phyloP scores from a whole-genome alignment of 1,139 yeast species.

The Kodamaea plutei region DNA sequence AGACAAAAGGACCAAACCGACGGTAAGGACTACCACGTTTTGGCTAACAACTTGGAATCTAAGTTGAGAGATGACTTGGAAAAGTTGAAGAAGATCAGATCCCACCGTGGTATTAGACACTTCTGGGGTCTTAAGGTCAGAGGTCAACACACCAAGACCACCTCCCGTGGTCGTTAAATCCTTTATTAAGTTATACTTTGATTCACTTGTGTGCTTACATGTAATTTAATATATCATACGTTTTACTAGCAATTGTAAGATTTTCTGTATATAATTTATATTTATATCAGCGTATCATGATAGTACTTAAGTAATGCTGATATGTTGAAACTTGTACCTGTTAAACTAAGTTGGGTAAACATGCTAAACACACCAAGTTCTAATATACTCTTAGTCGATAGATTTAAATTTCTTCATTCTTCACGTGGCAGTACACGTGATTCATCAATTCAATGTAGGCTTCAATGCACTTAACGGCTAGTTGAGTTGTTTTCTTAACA shows the following conservation, averaged over 20 bases:
- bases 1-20: constrained; percentile 98
- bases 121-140: constrained; percentile 97
- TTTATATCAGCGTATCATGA: no score
- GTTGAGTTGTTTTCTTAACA: no score
- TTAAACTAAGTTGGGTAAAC: no score
- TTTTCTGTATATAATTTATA: constrained; percentile 9
- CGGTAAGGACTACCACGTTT: constrained; percentile 98
- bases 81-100: constrained; percentile 99
- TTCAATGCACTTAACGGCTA: no score
- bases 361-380: no score
- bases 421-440: no score
- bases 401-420: no score
- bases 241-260: background rate
- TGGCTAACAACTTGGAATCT: constrained; percentile 98
- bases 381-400: no score
- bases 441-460: no score
- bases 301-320: no score
- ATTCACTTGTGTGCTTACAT: constrained; percentile 13
- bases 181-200: constrained; percentile 12
- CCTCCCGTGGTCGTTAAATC: constrained; percentile 81
- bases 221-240: constrained; percentile 18
- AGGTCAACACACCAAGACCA: constrained; percentile 99
- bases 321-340: no score
- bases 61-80: constrained; percentile 99
- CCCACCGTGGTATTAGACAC: constrained; percentile 99